These are phyloP conservation scores for Cokeromyces recurvatus DNA, from an alignment of 371 early-diverging fungal genomes.

Conservation along the genomic window DNA sequence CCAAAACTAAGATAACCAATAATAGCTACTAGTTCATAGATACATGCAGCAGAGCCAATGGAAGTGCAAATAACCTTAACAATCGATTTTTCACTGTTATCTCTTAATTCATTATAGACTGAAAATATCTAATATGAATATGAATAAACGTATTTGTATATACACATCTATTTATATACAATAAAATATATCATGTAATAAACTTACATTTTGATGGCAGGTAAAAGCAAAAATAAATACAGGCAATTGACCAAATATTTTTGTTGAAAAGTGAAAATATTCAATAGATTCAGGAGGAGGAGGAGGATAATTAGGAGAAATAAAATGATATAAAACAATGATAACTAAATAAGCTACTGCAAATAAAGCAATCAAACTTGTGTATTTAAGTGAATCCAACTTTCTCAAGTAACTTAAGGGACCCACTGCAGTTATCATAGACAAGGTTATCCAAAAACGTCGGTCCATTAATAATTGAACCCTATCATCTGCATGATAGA, in stretches of 20 bases:
- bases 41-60: slow-evolving; percentile 70
- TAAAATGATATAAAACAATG: slow-evolving; percentile 80
- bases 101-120: slow-evolving; percentile 86
- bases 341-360: slow-evolving; percentile 88
- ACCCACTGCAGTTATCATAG: slow-evolving; percentile 59
- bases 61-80: slow-evolving; percentile 66
- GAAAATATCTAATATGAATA: slow-evolving; percentile 67
- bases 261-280: slow-evolving; percentile 50
- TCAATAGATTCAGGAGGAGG: slow-evolving; percentile 41
- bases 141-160: background rate
- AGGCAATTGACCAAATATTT: slow-evolving; percentile 84
- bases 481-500: slow-evolving; percentile 16
- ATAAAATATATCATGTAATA: too few relatives aligned
- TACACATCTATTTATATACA: too few relatives aligned
- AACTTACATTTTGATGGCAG: slow-evolving; percentile 91
- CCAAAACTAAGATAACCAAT: slow-evolving; percentile 96
- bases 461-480: slow-evolving; percentile 47
- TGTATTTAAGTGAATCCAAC: slow-evolving; percentile 94
- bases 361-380: slow-evolving; percentile 86
- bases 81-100: slow-evolving; percentile 70
- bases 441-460: slow-evolving; percentile 83
- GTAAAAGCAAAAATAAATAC: slow-evolving; percentile 99
- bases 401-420: slow-evolving; percentile 82
- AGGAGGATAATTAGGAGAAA: slow-evolving; percentile 46
- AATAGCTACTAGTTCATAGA: slow-evolving; percentile 92